These are phyloP conservation scores for Curvularia eragrostidis DNA, from an alignment of 2,329 filamentous ascomycete genomes.

Conservation along the genomic window DNA sequence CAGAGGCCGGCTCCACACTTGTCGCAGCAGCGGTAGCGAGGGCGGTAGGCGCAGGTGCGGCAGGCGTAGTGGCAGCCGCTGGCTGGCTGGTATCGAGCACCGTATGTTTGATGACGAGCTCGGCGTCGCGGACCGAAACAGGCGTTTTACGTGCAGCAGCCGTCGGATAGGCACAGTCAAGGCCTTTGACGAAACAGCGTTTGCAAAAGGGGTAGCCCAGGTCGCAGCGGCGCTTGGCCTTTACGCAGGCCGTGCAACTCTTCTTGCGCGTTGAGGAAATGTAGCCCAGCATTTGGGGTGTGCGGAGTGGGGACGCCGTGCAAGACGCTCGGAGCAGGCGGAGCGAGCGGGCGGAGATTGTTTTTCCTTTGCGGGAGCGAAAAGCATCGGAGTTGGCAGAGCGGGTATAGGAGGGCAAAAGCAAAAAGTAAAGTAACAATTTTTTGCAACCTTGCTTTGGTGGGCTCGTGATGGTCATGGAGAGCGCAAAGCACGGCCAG, in stretches of 20 bases:
- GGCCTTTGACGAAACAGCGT: slow-evolving; percentile 35
- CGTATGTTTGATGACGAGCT: slow-evolving; percentile 35
- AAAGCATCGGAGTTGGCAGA: not conserved
- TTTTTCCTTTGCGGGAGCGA: not conserved
- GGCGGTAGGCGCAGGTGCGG: not conserved
- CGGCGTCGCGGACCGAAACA: slow-evolving; percentile 25
- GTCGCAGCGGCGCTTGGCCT: slow-evolving; percentile 41
- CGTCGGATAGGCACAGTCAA: slow-evolving; percentile 40
- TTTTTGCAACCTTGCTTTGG: not conserved
- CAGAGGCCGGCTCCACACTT: not conserved
- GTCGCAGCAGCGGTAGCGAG: not conserved
- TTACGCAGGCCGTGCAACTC: slow-evolving; percentile 39
- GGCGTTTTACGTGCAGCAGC: slow-evolving; percentile 21
- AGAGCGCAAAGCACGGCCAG: not conserved
- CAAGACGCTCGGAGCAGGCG: not conserved
- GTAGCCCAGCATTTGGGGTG: slow-evolving; percentile 36
- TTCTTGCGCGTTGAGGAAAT: slow-evolving; percentile 43
- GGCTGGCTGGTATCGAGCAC: slow-evolving; percentile 25
- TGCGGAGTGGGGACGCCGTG: not conserved
- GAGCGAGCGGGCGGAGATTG: slow-evolving; percentile 1
- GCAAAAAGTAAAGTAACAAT: not conserved
- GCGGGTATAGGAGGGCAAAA: not conserved
- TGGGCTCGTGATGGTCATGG: not conserved
- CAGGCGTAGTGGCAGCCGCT: not conserved
- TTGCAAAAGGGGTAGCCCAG: slow-evolving; percentile 40